A percentile compares a stretch with the other conserved stretches of the same genome.
Evolutionary conservation across 805 yeast species (phyloP).

Genomic region (Groenewaldozyma salmanticensis): DNA sequence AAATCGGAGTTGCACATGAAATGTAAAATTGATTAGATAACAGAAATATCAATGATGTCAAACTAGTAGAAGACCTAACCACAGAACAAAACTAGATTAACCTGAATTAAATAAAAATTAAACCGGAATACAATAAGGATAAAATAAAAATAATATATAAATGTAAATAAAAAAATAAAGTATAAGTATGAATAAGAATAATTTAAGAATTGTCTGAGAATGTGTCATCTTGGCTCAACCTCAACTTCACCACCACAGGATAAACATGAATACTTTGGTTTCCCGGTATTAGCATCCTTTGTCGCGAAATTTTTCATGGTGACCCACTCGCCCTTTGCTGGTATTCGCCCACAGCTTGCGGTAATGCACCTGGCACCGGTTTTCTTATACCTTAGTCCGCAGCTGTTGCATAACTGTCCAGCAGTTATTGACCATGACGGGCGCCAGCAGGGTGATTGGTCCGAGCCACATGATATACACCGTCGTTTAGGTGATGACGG

Average conservation of each 20-base stretch:
- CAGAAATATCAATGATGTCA: no score
- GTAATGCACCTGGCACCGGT: conserved; percentile 86
- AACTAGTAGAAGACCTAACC: no score
- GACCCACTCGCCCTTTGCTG: conserved; percentile 94
- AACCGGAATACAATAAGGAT: no score
- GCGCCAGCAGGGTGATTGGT: conserved; percentile 96
- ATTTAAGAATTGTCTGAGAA: not conserved
- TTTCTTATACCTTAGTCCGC: conserved; percentile 91
- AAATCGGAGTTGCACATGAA: no score
- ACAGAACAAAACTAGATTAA: no score
- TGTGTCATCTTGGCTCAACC: conserved; percentile 12
- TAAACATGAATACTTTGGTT: conserved; percentile 37
- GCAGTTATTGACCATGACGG: conserved; percentile 88
- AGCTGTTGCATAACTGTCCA: conserved; percentile 95
- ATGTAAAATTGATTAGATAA: no score
- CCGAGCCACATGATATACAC: conserved; percentile 85
- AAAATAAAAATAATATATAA: no score
- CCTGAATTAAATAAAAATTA: no score
- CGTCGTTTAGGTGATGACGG: conserved; percentile 38
- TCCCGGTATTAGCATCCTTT: conserved; percentile 33
- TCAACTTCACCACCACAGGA: conserved; percentile 52
- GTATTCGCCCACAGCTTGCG: conserved; percentile 68
- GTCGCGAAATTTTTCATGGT: conserved; percentile 55
- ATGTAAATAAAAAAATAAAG: no score
- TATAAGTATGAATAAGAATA: no score